Evolutionary conservation across 768 basidiomycete species (phyloP).

Genomic region (Pholiota microspora): DNA sequence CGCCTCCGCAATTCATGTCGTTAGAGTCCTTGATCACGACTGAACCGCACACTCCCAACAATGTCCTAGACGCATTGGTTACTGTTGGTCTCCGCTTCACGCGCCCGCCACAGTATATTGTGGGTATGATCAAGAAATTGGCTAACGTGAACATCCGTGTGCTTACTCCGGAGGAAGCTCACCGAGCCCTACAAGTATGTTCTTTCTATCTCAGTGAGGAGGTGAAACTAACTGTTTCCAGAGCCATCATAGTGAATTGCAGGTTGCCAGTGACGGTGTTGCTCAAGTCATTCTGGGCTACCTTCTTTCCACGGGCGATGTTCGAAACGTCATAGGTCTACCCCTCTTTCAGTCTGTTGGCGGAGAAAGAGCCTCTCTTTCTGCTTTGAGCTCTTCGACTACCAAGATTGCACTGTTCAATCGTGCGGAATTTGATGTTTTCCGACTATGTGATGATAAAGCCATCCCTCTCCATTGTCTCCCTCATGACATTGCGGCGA

Average conservation of each 20-base stretch:
- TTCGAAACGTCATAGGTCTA: conserved; percentile 32
- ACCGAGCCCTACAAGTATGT: conserved; percentile 29
- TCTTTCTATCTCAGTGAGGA: background rate
- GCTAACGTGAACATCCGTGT: conserved; percentile 13
- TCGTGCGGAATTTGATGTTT: conserved; percentile 24
- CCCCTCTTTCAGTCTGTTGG: conserved; percentile 33
- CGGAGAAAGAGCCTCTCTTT: conserved; percentile 20
- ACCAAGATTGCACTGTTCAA: conserved; percentile 27
- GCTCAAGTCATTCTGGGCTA: conserved; percentile 25
- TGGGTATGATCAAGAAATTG: conserved; percentile 22
- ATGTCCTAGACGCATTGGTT: conserved; percentile 28
- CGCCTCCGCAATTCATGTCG: conserved; percentile 7
- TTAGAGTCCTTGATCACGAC: conserved; percentile 27
- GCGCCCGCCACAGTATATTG: conserved; percentile 33
- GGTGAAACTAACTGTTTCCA: conserved; percentile 8
- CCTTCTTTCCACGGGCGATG: conserved; percentile 30
- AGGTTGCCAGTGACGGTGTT: conserved; percentile 3
- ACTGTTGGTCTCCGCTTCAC: conserved; percentile 32
- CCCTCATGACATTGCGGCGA: conserved; percentile 18
- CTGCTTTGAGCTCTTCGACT: background rate
- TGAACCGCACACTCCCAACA: conserved; percentile 9
- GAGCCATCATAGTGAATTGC: conserved; percentile 14
- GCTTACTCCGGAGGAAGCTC: conserved; percentile 29
- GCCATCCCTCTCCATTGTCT: conserved; percentile 31
- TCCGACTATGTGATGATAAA: conserved; percentile 25